Evolutionary conservation across 805 yeast species (phyloP).

Genomic region (Torulaspora quercuum): DNA sequence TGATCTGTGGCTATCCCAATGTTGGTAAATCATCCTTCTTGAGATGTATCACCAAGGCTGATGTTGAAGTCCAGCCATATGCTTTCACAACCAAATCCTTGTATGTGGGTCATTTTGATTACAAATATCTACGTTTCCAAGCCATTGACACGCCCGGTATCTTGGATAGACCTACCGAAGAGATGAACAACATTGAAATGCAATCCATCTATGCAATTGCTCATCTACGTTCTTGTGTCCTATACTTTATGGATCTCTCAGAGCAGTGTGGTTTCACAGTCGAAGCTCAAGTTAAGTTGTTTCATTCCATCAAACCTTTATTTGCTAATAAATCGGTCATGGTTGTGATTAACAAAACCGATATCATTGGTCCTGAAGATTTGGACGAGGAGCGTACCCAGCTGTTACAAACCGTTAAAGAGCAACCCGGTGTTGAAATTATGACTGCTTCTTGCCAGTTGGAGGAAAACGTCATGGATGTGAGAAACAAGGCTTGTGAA

Average conservation of each 20-base stretch:
- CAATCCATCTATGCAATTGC: conserved; percentile 99
- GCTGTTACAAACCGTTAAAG: conserved; percentile 60
- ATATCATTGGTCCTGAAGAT: conserved; percentile 82
- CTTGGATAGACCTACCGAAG: conserved; percentile 97
- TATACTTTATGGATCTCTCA: conserved; percentile 96
- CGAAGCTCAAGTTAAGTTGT: conserved; percentile 94
- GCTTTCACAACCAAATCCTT: conserved; percentile 98
- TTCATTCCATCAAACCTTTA: conserved; percentile 94
- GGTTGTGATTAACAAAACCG: conserved; percentile 94
- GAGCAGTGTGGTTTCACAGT: conserved; percentile 99
- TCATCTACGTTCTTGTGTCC: conserved; percentile 91
- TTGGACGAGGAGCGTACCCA: conserved; percentile 71
- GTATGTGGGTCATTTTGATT: conserved; percentile 98
- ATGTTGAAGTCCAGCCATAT: conserved; percentile 98
- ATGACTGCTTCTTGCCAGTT: conserved; percentile 91
- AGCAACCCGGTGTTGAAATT: conserved; percentile 80
- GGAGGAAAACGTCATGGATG: conserved; percentile 92
- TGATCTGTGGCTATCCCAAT: conserved; percentile 98
- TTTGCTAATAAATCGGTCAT: conserved; percentile 95
- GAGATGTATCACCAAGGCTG: conserved; percentile 91
- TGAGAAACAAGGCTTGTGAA: conserved; percentile 96
- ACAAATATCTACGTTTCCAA: conserved; percentile 95
- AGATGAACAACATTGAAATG: conserved; percentile 99
- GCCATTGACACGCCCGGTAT: conserved; percentile 99
- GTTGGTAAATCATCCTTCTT: conserved; percentile 98